Evolutionary conservation across 176 grass and related monocot species (phyloP).

Genomic region (Saccharum spontaneum): DNA sequence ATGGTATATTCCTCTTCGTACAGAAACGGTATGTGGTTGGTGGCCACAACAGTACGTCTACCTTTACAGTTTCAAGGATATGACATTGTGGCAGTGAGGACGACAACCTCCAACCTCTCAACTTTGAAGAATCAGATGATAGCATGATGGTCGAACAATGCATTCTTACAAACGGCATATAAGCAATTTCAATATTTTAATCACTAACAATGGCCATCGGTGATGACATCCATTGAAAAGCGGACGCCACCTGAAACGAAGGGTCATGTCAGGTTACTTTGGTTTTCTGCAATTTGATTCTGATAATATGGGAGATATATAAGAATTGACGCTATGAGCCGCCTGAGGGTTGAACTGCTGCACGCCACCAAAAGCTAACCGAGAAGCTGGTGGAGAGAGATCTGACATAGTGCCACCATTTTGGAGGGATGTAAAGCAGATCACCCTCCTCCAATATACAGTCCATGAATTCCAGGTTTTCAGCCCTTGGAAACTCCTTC

Average conservation of each 20-base stretch:
- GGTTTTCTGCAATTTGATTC: slow-evolving; percentile 11
- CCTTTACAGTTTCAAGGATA: neutral
- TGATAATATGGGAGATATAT: slow-evolving; percentile 16
- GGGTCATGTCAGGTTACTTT: slow-evolving; percentile 23
- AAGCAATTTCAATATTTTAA: slow-evolving; percentile 11
- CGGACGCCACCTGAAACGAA: neutral
- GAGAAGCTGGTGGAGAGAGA: slow-evolving; percentile 91
- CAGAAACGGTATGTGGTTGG: neutral
- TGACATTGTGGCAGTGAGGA: neutral
- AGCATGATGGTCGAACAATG: neutral
- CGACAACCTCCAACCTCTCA: neutral
- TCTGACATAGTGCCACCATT: slow-evolving; percentile 95
- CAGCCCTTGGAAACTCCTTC: slow-evolving; percentile 57
- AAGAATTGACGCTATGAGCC: slow-evolving; percentile 5
- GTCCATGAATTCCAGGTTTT: slow-evolving; percentile 72
- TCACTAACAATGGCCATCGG: slow-evolving; percentile 24
- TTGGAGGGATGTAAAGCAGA: slow-evolving; percentile 92
- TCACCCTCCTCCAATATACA: slow-evolving; percentile 91
- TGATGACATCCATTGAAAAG: slow-evolving; percentile 14
- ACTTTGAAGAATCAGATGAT: slow-evolving; percentile 2
- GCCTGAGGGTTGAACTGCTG: slow-evolving; percentile 13
- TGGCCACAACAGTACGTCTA: neutral
- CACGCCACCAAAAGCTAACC: slow-evolving; percentile 93
- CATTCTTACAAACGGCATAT: neutral
- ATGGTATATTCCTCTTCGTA: neutral